Evolutionary conservation across 768 basidiomycete genomes (phyloP), one percentile per base, ranked within the genome.

Genomic region (Podaxis sp.): DNA sequence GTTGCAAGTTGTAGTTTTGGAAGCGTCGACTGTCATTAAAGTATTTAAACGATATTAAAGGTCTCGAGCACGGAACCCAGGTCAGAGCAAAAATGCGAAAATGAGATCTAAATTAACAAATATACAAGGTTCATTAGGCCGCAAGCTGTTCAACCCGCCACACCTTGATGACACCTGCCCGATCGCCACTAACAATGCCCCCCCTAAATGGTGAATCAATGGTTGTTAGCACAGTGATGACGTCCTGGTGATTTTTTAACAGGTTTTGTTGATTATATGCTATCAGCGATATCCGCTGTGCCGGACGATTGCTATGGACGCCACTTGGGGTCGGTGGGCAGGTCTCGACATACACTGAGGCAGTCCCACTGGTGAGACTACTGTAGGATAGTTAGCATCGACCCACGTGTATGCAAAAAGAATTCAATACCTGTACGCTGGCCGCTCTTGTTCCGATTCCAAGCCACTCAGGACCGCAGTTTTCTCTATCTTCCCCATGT

Each of bases 171-270:
- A 88, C 87, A 2, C 97, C 97, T 21, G 88, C 81, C 50, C 93
- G 81, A 71, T 98, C 96, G 1, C 91, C 96, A 63, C 90, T 94
- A n/a, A 98, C 83, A 50, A 97, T 82, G 1, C 93, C 91, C 25
- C 93, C 94, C 57, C 91, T 83, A 74, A 98, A 98, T 1, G 96
- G 94, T 0, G 95, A 89, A 64, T 97, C 93, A 56, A 99, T 86
- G 64, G 89, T 91, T 0, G 86, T 86, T 37, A 99, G 73, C 1
- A 90, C 86, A 4, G 91, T 93, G 18, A 98, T 85, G 1, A 93
- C 85, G 69, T 98, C 95, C 65, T 94, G 93, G 69, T 98, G 97
- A 5, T 89, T 82, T 69, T 87, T 88, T 35, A 98, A 76, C 21
- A 97, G 76, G 56, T 88, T 89, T 68, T 95, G 88, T 68, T 96